Conservation (phyloP, 2,329 filamentous ascomycete species). For the Botryotinia calthae region DNA sequence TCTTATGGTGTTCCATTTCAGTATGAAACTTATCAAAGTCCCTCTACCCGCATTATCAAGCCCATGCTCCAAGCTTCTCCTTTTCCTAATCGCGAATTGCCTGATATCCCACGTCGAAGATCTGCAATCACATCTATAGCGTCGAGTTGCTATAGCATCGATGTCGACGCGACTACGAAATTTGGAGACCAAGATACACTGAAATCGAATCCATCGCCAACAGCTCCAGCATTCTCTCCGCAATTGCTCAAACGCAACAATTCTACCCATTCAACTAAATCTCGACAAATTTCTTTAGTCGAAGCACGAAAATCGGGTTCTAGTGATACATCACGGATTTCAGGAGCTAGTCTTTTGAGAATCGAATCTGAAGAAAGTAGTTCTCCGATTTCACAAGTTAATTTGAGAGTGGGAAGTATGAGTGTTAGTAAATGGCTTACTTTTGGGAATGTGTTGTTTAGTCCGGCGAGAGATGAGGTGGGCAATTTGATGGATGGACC, state of each 20-base stretch:
- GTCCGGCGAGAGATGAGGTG: constrained; percentile 72
- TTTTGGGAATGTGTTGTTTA: constrained; percentile 80
- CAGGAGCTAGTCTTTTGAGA: constrained; percentile 24
- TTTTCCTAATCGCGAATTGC: constrained; percentile 18
- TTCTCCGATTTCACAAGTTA: constrained; percentile 67
- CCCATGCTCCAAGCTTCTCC: constrained; percentile 1
- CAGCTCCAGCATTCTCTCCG: constrained; percentile 45
- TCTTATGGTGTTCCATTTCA: constrained; percentile 57
- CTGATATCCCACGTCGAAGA: constrained; percentile 4
- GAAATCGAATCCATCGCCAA: constrained; percentile 43
- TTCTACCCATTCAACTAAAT: constrained; percentile 22
- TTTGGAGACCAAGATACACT: constrained; percentile 43
- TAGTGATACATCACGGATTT: constrained; percentile 27
- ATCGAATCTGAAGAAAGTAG: constrained; percentile 48
- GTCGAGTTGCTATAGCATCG: constrained; percentile 54
- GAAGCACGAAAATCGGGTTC: constrained; percentile 28
- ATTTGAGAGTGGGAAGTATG: constrained; percentile 75
- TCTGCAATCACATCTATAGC: constrained; percentile 36
- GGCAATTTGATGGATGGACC: constrained; percentile 45
- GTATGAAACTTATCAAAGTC: constrained; percentile 48
- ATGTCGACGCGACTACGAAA: constrained; percentile 53
- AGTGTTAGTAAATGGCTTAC: constrained; percentile 87
- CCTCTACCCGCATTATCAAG: neutral
- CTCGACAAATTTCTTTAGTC: constrained; percentile 21
- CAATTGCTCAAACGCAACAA: constrained; percentile 45